Evolutionary conservation across 208 protist species (phyloP), one percentile per base, ranked within the genome.

Genomic region (Perkinsela sp.): DNA sequence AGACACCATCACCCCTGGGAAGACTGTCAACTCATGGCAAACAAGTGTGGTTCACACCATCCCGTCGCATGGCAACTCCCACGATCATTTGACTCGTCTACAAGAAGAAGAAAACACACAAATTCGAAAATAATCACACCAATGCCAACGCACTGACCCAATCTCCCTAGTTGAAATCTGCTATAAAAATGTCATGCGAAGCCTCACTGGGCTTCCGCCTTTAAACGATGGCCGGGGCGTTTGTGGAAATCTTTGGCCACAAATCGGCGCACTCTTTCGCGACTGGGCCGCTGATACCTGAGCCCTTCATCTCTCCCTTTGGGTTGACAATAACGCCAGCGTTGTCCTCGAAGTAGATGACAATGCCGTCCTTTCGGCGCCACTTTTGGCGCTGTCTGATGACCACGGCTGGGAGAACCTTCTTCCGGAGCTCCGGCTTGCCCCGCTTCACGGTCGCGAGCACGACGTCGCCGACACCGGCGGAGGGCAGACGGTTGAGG

Each of bases 231-330:
- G 90, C 88, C 69, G 86, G 83, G 31, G 96, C 86, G 70, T 90
- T 83, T 31, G 86, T 85, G 73, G 94, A 90, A 79, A 99, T 97
- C 85, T 94, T 94, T 71, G 96, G 97, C 97, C 97, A 99, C 65
- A 98, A 84, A 71, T 99, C 97, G 32, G 96, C 96, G 81, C 90
- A 95, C 84, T 99, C 97, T 87, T 99, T 99, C 68, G 93, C 95
- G 67, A 99, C 95, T 71, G 96, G 97, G 30, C 96, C 97, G 67
- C 92, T 94, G 81, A 99, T 97, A 72, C 92, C 93, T 31, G 96
- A 98, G 70, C 97, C 93, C 90, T 99, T 98, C 87, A 99, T 96
- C 79, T 99, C 96, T 77, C 97, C 97, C 88, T 99, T 99, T 69
- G 89, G 89, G 87, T 99, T 99, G 65, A 98, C 95, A 72, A 99